Evolutionary conservation across 805 yeast genomes (phyloP).

Genomic region (Teunomyces panamensis): DNA sequence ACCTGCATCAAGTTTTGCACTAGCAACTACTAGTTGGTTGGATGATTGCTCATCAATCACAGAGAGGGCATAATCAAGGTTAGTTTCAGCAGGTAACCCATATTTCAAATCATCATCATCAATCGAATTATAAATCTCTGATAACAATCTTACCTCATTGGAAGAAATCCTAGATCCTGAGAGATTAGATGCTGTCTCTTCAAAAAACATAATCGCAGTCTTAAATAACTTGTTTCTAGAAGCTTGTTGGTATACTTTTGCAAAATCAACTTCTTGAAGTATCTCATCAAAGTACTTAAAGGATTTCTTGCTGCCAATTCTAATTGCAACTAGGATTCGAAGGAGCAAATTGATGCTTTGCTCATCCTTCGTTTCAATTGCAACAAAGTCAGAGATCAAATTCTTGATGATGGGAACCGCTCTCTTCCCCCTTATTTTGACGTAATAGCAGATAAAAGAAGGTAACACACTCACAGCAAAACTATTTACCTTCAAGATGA

Average conservation of each 20-base stretch:
- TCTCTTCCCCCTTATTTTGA: conserved; percentile 12
- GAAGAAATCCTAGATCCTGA: conserved; percentile 7
- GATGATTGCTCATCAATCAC: conserved; percentile 33
- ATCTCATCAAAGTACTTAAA: conserved; percentile 23
- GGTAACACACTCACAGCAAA: conserved; percentile 27
- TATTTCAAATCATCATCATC: conserved; percentile 61
- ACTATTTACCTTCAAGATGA: conserved; percentile 19
- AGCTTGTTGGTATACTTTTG: conserved; percentile 28
- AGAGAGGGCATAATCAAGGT: conserved; percentile 50
- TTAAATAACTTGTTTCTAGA: conserved; percentile 30
- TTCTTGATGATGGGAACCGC: conserved; percentile 7
- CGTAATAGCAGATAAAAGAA: conserved; percentile 21
- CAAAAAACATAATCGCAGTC: conserved; percentile 48
- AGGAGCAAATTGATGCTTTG: conserved; percentile 16
- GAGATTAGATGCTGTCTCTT: conserved; percentile 28
- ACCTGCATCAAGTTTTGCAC: conserved; percentile 54
- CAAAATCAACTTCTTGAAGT: conserved; percentile 27
- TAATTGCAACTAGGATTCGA: conserved; percentile 26
- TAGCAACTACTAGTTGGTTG: conserved; percentile 49
- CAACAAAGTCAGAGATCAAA: conserved; percentile 11
- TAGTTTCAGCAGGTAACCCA: conserved; percentile 62
- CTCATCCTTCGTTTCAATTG: conserved; percentile 3
- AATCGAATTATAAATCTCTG: conserved; percentile 48
- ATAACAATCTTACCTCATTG: conserved; percentile 8
- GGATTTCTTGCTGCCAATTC: conserved; percentile 38